These are phyloP conservation scores for Sphaerosporella brunnea DNA, from an alignment of 495 filamentous ascomycete genomes.

Conservation along the genomic window DNA sequence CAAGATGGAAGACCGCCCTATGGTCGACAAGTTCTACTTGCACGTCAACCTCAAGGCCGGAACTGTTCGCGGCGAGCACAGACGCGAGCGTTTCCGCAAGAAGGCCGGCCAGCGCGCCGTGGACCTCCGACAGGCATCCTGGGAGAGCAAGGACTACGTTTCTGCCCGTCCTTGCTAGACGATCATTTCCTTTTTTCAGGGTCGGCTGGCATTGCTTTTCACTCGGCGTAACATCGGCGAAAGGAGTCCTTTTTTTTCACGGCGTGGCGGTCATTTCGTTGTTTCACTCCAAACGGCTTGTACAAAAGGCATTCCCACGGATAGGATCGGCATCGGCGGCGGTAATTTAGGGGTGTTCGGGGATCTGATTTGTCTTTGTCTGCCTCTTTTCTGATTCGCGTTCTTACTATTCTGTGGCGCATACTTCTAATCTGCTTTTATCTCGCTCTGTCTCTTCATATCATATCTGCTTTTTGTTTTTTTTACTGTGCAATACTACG, in stretches of 20 bases:
- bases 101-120: neutral
- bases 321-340: too few species aligned
- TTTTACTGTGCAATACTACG: neutral
- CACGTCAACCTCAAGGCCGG: constrained; percentile 14
- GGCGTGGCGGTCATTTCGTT: too few species aligned
- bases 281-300: too few species aligned
- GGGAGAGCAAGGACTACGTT: neutral
- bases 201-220: neutral
- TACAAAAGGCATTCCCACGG: too few species aligned
- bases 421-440: too few species aligned
- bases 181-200: neutral
- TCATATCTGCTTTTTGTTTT: neutral
- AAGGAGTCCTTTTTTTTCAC: too few species aligned
- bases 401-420: too few species aligned
- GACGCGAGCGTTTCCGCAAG: constrained; percentile 2
- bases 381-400: too few species aligned
- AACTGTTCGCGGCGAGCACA: constrained; percentile 17
- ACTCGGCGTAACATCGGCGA: too few species aligned
- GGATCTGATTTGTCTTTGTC: too few species aligned
- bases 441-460: too few species aligned
- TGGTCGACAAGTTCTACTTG: constrained; percentile 16
- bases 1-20: constrained; percentile 19
- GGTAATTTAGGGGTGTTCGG: too few species aligned
- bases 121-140: neutral
- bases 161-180: neutral